Conservation (phyloP, 2,329 filamentous ascomycete genomes). For the Stagonosporopsis vannaccii region DNA sequence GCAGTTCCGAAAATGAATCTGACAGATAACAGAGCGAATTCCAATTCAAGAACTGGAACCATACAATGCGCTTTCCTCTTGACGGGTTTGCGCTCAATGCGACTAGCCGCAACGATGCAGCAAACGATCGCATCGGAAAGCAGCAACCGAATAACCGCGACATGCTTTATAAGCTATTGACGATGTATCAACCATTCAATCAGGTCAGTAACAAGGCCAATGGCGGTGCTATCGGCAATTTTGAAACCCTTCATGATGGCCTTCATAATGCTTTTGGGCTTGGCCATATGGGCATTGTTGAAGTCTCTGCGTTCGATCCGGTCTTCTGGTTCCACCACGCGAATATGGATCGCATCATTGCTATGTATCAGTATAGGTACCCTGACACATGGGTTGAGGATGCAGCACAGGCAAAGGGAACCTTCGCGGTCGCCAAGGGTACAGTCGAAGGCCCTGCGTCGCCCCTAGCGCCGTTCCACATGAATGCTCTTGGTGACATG, state of each 20-base stretch:
- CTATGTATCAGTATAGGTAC: constrained; percentile 32
- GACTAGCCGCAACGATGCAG: constrained; percentile 39
- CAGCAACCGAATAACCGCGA: constrained; percentile 42
- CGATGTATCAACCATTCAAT: constrained; percentile 41
- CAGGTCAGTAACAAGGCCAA: constrained; percentile 43
- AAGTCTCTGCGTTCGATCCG: constrained; percentile 43
- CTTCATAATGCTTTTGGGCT: constrained; percentile 42
- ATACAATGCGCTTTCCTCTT: constrained; percentile 38
- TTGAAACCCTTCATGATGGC: constrained; percentile 43
- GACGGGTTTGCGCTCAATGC: constrained; percentile 34
- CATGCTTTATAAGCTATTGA: constrained; percentile 44
- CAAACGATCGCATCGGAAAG: constrained; percentile 33
- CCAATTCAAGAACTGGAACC: constrained; percentile 43
- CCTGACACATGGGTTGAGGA: constrained; percentile 44
- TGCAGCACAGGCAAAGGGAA: constrained; percentile 30
- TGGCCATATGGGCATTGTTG: constrained; percentile 54
- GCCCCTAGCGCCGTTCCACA: constrained; percentile 40
- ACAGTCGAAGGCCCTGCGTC: constrained; percentile 31
- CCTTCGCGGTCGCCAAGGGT: constrained; percentile 29
- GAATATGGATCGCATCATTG: constrained; percentile 16
- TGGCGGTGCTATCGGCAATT: constrained; percentile 42
- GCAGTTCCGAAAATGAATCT: background rate
- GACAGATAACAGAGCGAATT: constrained; percentile 30
- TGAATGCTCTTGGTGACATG: constrained; percentile 42
- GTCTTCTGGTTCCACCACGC: constrained; percentile 45